phyloP scores from a whole-genome alignment of 495 filamentous ascomycete species.

The Staphylotrichum tortipilum region DNA sequence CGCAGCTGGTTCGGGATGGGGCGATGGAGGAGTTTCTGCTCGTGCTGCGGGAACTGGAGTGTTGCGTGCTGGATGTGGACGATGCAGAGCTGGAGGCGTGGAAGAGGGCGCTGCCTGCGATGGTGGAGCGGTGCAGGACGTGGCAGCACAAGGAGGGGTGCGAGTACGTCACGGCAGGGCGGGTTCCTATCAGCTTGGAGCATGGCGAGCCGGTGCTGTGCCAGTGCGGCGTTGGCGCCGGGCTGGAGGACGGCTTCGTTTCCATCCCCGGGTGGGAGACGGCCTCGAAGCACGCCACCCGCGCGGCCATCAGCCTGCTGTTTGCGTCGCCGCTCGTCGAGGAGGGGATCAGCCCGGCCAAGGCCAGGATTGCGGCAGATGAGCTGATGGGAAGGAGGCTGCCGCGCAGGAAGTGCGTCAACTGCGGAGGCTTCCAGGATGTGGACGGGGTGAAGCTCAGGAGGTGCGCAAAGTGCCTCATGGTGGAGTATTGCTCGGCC shows the following conservation, averaged over 20 bases:
- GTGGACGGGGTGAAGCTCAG: conserved; percentile 15
- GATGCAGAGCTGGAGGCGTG: conserved; percentile 41
- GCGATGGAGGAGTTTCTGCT: conserved; percentile 23
- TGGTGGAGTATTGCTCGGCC: conserved; percentile 25
- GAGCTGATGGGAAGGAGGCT: background rate
- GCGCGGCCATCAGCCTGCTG: conserved; percentile 30
- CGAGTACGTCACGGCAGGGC: conserved; percentile 34
- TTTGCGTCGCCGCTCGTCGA: conserved; percentile 27
- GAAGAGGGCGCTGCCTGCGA: conserved; percentile 40
- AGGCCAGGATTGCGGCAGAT: background rate
- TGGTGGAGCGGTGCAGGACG: conserved; percentile 46
- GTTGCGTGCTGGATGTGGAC: conserved; percentile 26
- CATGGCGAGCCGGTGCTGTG: conserved; percentile 25
- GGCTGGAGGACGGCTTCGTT: conserved; percentile 23
- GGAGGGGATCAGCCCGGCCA: conserved; percentile 13
- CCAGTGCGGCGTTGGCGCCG: conserved; percentile 28
- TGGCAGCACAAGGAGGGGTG: conserved; percentile 42
- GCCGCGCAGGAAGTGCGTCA: conserved; percentile 24
- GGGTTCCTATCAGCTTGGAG: conserved; percentile 22
- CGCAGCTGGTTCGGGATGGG: conserved; percentile 12
- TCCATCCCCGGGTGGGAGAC: conserved; percentile 26
- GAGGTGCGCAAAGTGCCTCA: conserved; percentile 23
- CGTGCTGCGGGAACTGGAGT: conserved; percentile 15
- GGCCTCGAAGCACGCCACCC: conserved; percentile 17
- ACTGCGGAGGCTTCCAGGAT: conserved; percentile 11